Evolutionary conservation across 371 early-diverging fungal species (phyloP), one percentile per base, ranked within the genome.

Genomic region (Saksenaea oblongispora): DNA sequence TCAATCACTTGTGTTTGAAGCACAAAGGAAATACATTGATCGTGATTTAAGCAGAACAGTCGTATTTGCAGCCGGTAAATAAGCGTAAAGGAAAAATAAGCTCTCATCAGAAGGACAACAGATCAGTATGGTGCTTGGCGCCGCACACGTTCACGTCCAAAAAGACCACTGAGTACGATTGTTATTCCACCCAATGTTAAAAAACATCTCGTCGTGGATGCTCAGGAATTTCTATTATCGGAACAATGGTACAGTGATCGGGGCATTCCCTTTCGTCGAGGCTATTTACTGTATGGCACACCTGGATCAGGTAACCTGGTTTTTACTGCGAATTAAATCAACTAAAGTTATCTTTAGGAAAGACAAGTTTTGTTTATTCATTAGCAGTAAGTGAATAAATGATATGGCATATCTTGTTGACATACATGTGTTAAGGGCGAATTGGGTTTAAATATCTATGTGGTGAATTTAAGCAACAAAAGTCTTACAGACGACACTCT

Each of bases 351-450:
- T 0, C 95, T 28, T 89, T 89, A 44, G 99, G 99, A 37, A 99
- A 99, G 70, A 95, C 95, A 10, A 87, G 90, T 26, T 97, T 95
- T 71, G 97, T 98, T 37, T 95, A 94, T 71, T 97, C 99, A 3
- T 82, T 99, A 34, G 98, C 98, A 31, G 75, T 74, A 68, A 58
- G 66, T 3, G 8, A 4, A 51, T 9, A 11, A 14, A 1, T 42
- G 11, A 18, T 58, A 39, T 8, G 24, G 28, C 22, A 26, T 2
- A 26, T 27, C 13, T 13, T 58, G 15, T 36, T 5, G 14, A 42
- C 17, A 34, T 7, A 7, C 27, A 9, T 28, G 15, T 15, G 15
- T 28, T 11, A 57, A 75, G 72, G 98, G 95, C 61, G 91, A 93
- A 58, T 86, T 93, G 56, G 96, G 90, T 41, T 89, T 91, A 78